Evolutionary conservation across 257 asterid genomes (phyloP), one percentile per base, ranked within the genome.

Genomic region (Gardenia jasminoides): DNA sequence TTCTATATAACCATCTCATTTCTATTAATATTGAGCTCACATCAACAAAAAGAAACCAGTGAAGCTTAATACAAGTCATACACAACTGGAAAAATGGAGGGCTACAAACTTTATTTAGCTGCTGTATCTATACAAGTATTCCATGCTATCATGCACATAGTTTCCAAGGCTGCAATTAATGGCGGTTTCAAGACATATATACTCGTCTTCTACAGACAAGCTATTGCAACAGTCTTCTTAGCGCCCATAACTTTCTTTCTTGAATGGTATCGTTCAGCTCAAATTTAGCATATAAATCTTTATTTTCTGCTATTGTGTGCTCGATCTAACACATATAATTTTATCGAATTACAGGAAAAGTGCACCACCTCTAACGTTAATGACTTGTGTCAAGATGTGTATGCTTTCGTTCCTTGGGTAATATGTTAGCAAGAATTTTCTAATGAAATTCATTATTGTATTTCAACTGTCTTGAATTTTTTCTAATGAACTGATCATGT

Each of bases 191-290:
- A 88, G 68, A 82, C 98, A 31, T 91, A 77, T 77, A 90, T 93
- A 17, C 89, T 91, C 46, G 94, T 93, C 76, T 90, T 90, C 88
- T 93, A 93, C 52, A 87, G 98, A 83, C 98, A 93, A 83, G 96
- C 94, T 74, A 56, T 78, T 78, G 98, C 98, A 3, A 82, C 98
- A 67, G 85, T 90, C 58, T 89, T 92, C 91, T 85, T 93, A 70
- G 85, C 86, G 46, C 96, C 98, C 84, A 79, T 89, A 68, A 91
- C 98, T 82, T 31, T 88, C 74, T 82, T 90, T 76, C 69, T 85
- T 24, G 88, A 91, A 80, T 11, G 98, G 98, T 91, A 83, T 12
- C 7, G 6, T 31, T 31, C n/a, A 2, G 24, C 62, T 56, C n/a
- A 46, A 46, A 16, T 20, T 24, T 33, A 1, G 6, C 4, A 44